Conservation (phyloP, 23 red algal genomes). For the Gracilaria domingensis region DNA sequence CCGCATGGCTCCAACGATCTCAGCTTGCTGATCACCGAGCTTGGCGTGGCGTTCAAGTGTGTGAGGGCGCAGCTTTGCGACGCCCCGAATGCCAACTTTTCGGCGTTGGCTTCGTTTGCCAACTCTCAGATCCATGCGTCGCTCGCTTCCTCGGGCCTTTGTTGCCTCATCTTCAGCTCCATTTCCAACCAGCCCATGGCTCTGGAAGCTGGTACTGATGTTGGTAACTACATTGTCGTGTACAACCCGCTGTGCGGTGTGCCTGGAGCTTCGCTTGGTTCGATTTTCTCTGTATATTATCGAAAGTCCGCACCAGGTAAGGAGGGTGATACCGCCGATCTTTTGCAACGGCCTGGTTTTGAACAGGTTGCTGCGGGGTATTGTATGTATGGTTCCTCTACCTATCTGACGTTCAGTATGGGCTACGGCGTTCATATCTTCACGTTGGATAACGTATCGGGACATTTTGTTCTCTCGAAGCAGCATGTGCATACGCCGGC, state of each 20-base stretch:
- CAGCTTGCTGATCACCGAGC: slow-evolving; percentile 90
- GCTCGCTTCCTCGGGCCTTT: slow-evolving; percentile 94
- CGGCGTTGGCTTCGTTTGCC: slow-evolving; percentile 77
- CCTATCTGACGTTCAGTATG: slow-evolving; percentile 80
- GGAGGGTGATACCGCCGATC: slow-evolving; percentile 90
- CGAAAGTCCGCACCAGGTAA: slow-evolving; percentile 94
- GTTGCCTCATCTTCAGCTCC: slow-evolving; percentile 95
- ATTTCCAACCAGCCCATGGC: slow-evolving; percentile 79
- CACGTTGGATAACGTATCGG: slow-evolving; percentile 81
- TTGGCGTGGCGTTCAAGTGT: slow-evolving; percentile 94
- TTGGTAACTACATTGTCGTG: slow-evolving; percentile 98
- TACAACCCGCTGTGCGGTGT: slow-evolving; percentile 93
- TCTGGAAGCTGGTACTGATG: slow-evolving; percentile 78
- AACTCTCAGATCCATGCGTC: slow-evolving; percentile 93
- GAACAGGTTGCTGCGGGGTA: slow-evolving; percentile 97
- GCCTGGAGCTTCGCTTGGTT: slow-evolving; percentile 86
- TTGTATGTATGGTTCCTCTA: slow-evolving; percentile 88
- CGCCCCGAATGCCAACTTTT: slow-evolving; percentile 80
- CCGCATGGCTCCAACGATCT: slow-evolving; percentile 96
- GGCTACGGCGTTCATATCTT: slow-evolving; percentile 96
- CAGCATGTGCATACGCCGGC: slow-evolving; percentile 89
- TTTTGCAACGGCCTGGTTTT: slow-evolving; percentile 92
- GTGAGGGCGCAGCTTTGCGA: slow-evolving; percentile 89
- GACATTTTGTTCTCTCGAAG: slow-evolving; percentile 93
- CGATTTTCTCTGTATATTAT: slow-evolving; percentile 98